These are phyloP conservation scores for Abrus pulchellus DNA, from an alignment of 306 rosid genomes.

Conservation along the genomic window DNA sequence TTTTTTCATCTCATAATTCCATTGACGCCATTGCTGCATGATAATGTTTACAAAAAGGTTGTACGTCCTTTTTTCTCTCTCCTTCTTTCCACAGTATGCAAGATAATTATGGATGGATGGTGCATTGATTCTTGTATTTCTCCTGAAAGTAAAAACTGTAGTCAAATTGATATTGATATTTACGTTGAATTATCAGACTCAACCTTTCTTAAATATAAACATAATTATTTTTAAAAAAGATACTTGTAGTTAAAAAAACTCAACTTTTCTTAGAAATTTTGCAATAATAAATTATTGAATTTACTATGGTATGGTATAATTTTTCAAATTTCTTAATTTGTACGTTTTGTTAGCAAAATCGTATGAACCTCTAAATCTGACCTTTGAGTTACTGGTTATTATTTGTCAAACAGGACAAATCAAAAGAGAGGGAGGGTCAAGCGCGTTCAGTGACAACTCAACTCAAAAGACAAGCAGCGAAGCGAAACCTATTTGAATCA, in stretches of 20 bases:
- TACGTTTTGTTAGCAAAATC: too few species aligned
- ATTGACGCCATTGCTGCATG: background rate
- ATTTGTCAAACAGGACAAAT: background rate
- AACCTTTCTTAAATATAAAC: too few species aligned
- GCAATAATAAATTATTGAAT: background rate
- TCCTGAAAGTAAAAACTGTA: background rate
- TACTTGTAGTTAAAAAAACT: too few species aligned
- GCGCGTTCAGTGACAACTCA: constrained; percentile 47
- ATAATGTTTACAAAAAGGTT: constrained; percentile 19
- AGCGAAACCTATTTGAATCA: constrained; percentile 38
- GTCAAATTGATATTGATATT: background rate
- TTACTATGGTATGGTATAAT: background rate
- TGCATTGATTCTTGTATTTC: too few species aligned
- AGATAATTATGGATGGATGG: constrained; percentile 30
- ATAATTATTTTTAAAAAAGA: too few species aligned
- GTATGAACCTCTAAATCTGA: background rate
- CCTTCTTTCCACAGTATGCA: background rate
- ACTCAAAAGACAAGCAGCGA: constrained; percentile 38
- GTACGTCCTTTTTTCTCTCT: background rate
- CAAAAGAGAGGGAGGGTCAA: constrained; percentile 4
- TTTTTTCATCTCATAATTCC: constrained; percentile 28
- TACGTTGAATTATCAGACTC: too few species aligned
- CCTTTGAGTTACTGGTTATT: background rate
- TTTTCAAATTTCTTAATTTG: background rate
- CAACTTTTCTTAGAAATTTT: background rate